These are phyloP conservation scores for Erigeron philadelphicus DNA, from an alignment of 140 eudicot species.

Conservation along the genomic window DNA sequence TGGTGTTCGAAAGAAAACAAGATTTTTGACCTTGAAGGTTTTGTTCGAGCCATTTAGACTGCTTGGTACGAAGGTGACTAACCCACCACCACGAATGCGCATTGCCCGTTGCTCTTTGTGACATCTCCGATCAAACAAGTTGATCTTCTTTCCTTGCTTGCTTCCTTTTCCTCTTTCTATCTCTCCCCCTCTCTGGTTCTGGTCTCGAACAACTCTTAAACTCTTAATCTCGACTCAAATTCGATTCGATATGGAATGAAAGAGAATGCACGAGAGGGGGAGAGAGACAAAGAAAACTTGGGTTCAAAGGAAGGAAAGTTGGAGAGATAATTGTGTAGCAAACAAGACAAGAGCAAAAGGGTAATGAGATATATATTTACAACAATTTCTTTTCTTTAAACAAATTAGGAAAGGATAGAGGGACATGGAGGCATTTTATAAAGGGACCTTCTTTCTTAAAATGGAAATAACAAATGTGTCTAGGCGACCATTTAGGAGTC, in stretches of 20 bases:
- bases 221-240: slow-evolving; percentile 6
- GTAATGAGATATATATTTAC: slow-evolving; percentile 23
- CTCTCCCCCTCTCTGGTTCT: slow-evolving; percentile 12
- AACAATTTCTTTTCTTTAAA: slow-evolving; percentile 10
- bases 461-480: slow-evolving; percentile 19
- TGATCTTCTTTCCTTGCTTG: slow-evolving; percentile 15
- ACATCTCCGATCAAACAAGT: slow-evolving; percentile 39
- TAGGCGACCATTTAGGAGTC: slow-evolving; percentile 27
- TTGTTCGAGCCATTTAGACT: slow-evolving; percentile 86
- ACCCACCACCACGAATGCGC: slow-evolving; percentile 92
- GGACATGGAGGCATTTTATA: slow-evolving; percentile 20
- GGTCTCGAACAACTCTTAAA: neutral
- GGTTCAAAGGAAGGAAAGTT: slow-evolving; percentile 27
- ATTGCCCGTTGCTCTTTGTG: slow-evolving; percentile 71
- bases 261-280: slow-evolving; percentile 26
- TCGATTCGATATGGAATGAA: neutral
- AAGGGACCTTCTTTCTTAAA: slow-evolving; percentile 25
- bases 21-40: slow-evolving; percentile 54
- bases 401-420: slow-evolving; percentile 24
- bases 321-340: slow-evolving; percentile 36
- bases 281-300: slow-evolving; percentile 13
- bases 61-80: slow-evolving; percentile 78
- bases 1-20: neutral
- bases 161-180: slow-evolving; percentile 4
- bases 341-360: slow-evolving; percentile 35